Evolutionary conservation across 352 stramenopile genomes (phyloP).

Genomic region (Pythium phragmiticola): DNA sequence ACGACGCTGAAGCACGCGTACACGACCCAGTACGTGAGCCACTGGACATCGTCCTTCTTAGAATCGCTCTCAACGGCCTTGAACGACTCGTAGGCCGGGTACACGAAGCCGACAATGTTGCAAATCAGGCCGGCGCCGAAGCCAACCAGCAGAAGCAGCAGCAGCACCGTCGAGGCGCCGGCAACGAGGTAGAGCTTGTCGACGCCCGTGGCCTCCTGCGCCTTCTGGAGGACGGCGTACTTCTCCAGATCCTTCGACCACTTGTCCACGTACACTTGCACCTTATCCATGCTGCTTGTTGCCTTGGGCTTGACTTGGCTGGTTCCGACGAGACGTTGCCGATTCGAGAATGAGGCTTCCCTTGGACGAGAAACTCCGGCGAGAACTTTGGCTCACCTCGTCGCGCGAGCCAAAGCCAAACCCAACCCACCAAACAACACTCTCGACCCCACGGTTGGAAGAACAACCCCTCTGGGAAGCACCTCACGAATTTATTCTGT

Average conservation of each 20-base stretch:
- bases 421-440: constrained; percentile 15
- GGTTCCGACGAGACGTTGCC: constrained; percentile 20
- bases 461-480: constrained; percentile 1
- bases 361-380: constrained; percentile 6
- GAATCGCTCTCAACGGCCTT: constrained; percentile 76
- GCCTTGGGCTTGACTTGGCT: constrained; percentile 13
- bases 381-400: constrained; percentile 23
- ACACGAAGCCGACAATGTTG: constrained; percentile 82
- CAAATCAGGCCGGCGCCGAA: constrained; percentile 86
- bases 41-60: constrained; percentile 87
- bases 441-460: constrained; percentile 30
- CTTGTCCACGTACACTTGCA: constrained; percentile 85
- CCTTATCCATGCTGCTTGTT: constrained; percentile 65
- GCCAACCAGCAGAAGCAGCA: constrained; percentile 81
- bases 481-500: constrained; percentile 3
- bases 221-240: constrained; percentile 71
- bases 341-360: constrained; percentile 29
- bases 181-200: constrained; percentile 89
- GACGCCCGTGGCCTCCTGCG: constrained; percentile 79
- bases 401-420: constrained; percentile 13
- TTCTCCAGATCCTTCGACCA: constrained; percentile 86
- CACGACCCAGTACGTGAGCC: constrained; percentile 98
- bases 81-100: constrained; percentile 84
- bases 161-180: constrained; percentile 51
- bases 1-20: constrained; percentile 97